Evolutionary conservation across 352 stramenopile species (phyloP).

Genomic region (Phytophthora ohioensis): DNA sequence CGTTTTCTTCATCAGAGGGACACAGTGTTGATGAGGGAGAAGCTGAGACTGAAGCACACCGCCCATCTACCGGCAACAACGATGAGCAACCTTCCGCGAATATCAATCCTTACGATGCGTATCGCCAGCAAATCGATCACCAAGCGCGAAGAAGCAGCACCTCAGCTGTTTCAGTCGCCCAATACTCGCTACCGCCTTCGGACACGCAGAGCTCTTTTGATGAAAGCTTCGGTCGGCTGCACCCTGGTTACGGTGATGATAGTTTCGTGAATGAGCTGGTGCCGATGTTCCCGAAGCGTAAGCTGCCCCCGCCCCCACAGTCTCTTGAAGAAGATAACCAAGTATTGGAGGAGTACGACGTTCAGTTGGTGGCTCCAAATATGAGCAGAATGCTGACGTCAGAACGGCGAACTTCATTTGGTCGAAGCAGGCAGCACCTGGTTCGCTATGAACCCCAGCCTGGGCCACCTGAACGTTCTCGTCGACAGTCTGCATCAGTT

Average conservation of each 20-base stretch:
- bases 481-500: constrained; percentile 10
- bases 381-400: constrained; percentile 47
- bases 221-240: constrained; percentile 46
- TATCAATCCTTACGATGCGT: constrained; percentile 22
- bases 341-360: constrained; percentile 44
- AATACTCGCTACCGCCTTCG: constrained; percentile 71
- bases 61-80: constrained; percentile 8
- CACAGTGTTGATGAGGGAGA: constrained; percentile 21
- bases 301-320: constrained; percentile 1
- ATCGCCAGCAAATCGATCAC: constrained; percentile 42
- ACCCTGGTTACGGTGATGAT: constrained; percentile 36
- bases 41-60: not conserved
- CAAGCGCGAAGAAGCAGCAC: constrained; percentile 35
- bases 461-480: constrained; percentile 3
- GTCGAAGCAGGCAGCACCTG: constrained; percentile 25
- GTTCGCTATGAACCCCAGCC: constrained; percentile 7
- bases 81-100: constrained; percentile 5
- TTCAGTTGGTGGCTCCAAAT: constrained; percentile 44
- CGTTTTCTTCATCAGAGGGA: constrained; percentile 36
- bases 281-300: constrained; percentile 59
- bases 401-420: constrained; percentile 22
- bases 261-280: constrained; percentile 70
- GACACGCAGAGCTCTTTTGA: constrained; percentile 72
- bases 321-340: constrained; percentile 27
- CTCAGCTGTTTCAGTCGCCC: constrained; percentile 41